phyloP scores from a whole-genome alignment of 352 stramenopile genomes.

The Globisporangium nagaii region DNA sequence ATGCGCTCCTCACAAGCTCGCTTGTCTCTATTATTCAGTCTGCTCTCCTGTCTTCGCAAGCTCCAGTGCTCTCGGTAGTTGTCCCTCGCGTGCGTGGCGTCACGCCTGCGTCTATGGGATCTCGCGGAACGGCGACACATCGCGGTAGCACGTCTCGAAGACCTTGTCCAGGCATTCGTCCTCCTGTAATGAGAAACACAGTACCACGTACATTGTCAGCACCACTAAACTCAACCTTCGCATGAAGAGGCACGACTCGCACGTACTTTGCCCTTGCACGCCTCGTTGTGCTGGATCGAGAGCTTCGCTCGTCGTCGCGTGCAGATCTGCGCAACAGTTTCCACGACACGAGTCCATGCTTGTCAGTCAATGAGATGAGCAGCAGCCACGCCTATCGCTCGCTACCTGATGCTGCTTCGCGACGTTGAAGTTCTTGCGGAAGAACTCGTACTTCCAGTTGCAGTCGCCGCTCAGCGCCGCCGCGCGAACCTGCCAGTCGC shows the following conservation, averaged over 20 bases:
- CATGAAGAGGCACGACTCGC: too few relatives aligned
- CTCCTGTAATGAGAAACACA: conserved; percentile 28
- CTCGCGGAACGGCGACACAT: conserved; percentile 76
- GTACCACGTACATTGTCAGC: not conserved
- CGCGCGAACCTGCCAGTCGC: conserved; percentile 61
- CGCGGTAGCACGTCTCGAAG: conserved; percentile 82
- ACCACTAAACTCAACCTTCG: too few relatives aligned
- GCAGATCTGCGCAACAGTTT: conserved; percentile 51
- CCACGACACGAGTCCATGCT: not conserved
- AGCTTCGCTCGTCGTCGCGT: conserved; percentile 86
- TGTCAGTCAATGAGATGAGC: too few relatives aligned
- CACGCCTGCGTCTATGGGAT: conserved; percentile 43
- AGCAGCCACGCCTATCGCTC: not conserved
- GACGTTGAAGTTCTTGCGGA: conserved; percentile 89
- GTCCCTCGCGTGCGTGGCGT: not conserved
- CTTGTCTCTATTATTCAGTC: not conserved
- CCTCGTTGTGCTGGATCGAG: conserved; percentile 66
- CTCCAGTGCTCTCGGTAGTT: not conserved
- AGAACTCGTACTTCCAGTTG: conserved; percentile 90
- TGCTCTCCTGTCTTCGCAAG: too few relatives aligned
- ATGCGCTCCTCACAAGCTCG: not conserved
- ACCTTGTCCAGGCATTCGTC: conserved; percentile 84
- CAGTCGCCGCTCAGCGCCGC: conserved; percentile 85
- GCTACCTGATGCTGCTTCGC: conserved; percentile 83
- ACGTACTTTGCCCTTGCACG: conserved; percentile 71